Percentiles rank a stretch among this genome's conserved stretches.
Evolutionary conservation across 352 stramenopile species (phyloP).

Genomic region (Globisporangium middletonii): DNA sequence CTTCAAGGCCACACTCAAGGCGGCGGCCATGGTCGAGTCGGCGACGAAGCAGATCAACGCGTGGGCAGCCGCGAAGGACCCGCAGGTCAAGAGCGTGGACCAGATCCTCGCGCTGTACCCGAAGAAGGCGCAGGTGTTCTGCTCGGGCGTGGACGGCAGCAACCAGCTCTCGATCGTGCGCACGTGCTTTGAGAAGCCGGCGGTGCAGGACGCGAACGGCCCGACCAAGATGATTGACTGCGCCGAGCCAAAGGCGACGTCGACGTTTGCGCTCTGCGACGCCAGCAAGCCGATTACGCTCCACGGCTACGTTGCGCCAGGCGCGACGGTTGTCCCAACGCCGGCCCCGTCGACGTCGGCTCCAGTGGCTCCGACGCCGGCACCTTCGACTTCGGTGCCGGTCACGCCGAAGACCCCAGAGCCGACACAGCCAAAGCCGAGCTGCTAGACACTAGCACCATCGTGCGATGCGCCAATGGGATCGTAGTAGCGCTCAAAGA

Average conservation of each 20-base stretch:
- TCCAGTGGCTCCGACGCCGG: constrained; percentile 2
- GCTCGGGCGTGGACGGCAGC: constrained; percentile 15
- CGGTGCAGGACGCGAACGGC: constrained; percentile 24
- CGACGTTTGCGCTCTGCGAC: constrained; percentile 48
- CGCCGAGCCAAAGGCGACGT: constrained; percentile 25
- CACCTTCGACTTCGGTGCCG: neutral
- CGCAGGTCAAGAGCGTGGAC: constrained; percentile 4
- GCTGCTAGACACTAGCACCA: neutral
- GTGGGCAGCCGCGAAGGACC: constrained; percentile 8
- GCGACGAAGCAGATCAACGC: constrained; percentile 15
- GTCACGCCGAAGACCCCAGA: neutral
- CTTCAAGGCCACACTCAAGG: constrained; percentile 16
- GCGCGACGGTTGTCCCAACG: neutral
- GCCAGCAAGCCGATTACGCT: constrained; percentile 36
- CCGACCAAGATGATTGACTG: constrained; percentile 51
- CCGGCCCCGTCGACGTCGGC: constrained; percentile 7
- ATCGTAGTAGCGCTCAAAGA: no score
- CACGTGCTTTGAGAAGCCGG: constrained; percentile 25
- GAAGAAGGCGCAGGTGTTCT: constrained; percentile 18
- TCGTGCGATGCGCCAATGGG: no score
- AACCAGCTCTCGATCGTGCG: constrained; percentile 19
- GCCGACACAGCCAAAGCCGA: constrained; percentile 2
- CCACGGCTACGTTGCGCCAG: constrained; percentile 30
- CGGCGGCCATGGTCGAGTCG: constrained; percentile 6
- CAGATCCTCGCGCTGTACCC: constrained; percentile 12